Evolutionary conservation across 345 rosid genomes (phyloP).

Genomic region (Gossypium australe): DNA sequence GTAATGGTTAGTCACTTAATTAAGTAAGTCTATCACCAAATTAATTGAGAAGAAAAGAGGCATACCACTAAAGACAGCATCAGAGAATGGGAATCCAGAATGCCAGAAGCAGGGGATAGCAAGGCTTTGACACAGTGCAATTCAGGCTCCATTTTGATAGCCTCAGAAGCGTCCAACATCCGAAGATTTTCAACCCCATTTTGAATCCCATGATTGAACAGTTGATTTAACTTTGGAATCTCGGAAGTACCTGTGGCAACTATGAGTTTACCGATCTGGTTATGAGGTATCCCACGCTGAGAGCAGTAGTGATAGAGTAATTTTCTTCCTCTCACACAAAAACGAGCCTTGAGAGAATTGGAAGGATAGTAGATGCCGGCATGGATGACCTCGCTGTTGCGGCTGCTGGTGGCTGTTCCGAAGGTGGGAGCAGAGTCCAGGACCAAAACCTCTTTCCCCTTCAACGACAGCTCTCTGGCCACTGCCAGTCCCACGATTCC

Average conservation of each 20-base stretch:
- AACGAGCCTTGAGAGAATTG: constrained; percentile 63
- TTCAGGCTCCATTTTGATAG: constrained; percentile 71
- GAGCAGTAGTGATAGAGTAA: constrained; percentile 66
- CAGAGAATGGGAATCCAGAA: constrained; percentile 72
- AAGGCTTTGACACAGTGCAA: constrained; percentile 78
- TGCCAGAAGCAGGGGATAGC: constrained; percentile 70
- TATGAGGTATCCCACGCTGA: constrained; percentile 45
- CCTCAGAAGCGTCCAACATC: constrained; percentile 73
- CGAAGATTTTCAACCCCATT: constrained; percentile 61
- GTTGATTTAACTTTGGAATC: constrained; percentile 49
- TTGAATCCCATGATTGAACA: constrained; percentile 49
- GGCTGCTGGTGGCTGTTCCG: constrained; percentile 77
- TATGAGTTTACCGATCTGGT: constrained; percentile 73
- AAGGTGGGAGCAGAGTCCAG: constrained; percentile 76
- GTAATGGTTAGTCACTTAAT: neutral
- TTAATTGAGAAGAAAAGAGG: neutral
- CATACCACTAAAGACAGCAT: constrained; percentile 81
- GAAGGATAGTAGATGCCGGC: constrained; percentile 90
- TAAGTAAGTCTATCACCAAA: neutral
- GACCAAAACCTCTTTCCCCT: constrained; percentile 68
- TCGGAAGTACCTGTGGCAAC: constrained; percentile 63
- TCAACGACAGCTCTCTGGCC: constrained; percentile 57
- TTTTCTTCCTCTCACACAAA: constrained; percentile 74
- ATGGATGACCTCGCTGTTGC: constrained; percentile 89
- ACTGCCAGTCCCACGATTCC: constrained; percentile 84